These are phyloP conservation scores for Globisporangium irregulare DNA, from an alignment of 352 stramenopile species.

Conservation along the genomic window DNA sequence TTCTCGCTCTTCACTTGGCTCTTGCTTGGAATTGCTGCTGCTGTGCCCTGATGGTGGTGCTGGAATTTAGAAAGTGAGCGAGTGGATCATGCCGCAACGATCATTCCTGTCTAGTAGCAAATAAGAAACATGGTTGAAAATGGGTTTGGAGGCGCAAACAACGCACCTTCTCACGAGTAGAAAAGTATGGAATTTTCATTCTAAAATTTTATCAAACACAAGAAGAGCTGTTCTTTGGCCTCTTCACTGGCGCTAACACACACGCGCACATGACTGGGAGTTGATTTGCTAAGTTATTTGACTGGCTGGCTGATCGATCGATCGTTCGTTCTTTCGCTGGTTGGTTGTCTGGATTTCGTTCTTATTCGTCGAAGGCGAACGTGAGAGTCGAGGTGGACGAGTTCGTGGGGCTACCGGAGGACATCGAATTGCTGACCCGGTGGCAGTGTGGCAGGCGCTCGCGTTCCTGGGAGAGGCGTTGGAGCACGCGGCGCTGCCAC, in stretches of 20 bases:
- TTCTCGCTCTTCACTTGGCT: not conserved
- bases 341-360: not conserved
- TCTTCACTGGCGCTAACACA: not conserved
- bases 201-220: not conserved
- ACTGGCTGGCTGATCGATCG: not conserved
- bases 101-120: not conserved
- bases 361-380: conserved; percentile 14
- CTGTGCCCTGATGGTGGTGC: not conserved
- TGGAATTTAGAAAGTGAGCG: not conserved
- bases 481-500: conserved; percentile 31
- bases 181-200: too few relatives aligned
- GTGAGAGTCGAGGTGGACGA: conserved; percentile 35
- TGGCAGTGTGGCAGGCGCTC: conserved; percentile 19
- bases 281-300: not conserved
- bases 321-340: not conserved
- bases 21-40: not conserved
- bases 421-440: not conserved
- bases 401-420: conserved; percentile 16
- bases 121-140: conserved; percentile 2
- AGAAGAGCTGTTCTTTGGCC: too few relatives aligned
- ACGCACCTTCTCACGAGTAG: not conserved
- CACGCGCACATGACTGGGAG: not conserved
- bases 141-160: not conserved
- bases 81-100: not conserved
- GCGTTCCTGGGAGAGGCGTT: conserved; percentile 33